These are phyloP conservation scores for Arthrobotrys conoides DNA, from an alignment of 2,329 filamentous ascomycete species.

Conservation along the genomic window DNA sequence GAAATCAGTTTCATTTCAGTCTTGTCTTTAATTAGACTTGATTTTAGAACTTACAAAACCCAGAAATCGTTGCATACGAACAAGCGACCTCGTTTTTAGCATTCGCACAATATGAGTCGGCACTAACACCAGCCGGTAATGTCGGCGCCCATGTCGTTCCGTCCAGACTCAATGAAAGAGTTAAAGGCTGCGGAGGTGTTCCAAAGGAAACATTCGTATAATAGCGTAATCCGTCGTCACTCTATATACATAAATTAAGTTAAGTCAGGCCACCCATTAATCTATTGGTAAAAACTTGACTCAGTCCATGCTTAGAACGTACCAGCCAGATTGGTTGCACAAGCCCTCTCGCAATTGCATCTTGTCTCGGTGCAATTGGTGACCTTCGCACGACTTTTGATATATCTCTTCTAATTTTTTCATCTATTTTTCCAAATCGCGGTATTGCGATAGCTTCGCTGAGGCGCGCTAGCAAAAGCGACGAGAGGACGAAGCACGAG, in stretches of 20 bases:
- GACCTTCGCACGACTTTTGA: constrained; percentile 32
- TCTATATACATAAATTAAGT: constrained; percentile 17
- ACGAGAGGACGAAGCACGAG: constrained; percentile 18
- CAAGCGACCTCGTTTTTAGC: constrained; percentile 38
- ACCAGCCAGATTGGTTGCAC: constrained; percentile 55
- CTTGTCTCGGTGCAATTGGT: constrained; percentile 12
- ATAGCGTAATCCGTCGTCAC: constrained; percentile 47
- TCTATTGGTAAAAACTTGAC: background rate
- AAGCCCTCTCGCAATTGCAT: constrained; percentile 14
- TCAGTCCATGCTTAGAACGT: constrained; percentile 7
- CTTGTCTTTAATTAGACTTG: background rate
- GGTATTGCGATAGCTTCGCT: constrained; percentile 32
- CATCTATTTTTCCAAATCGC: background rate
- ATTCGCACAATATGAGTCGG: constrained; percentile 33
- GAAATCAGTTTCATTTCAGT: background rate
- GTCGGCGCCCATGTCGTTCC: constrained; percentile 57
- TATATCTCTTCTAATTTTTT: constrained; percentile 27
- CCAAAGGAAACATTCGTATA: constrained; percentile 55
- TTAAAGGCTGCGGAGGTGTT: constrained; percentile 55
- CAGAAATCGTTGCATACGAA: constrained; percentile 47
- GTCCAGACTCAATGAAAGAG: constrained; percentile 38
- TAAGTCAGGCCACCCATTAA: background rate
- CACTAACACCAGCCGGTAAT: constrained; percentile 41
- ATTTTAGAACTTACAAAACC: constrained; percentile 46
- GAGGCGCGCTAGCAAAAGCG: constrained; percentile 23